Evolutionary conservation across 306 rosid genomes (phyloP).

Genomic region (Psophocarpus tetragonolobus): DNA sequence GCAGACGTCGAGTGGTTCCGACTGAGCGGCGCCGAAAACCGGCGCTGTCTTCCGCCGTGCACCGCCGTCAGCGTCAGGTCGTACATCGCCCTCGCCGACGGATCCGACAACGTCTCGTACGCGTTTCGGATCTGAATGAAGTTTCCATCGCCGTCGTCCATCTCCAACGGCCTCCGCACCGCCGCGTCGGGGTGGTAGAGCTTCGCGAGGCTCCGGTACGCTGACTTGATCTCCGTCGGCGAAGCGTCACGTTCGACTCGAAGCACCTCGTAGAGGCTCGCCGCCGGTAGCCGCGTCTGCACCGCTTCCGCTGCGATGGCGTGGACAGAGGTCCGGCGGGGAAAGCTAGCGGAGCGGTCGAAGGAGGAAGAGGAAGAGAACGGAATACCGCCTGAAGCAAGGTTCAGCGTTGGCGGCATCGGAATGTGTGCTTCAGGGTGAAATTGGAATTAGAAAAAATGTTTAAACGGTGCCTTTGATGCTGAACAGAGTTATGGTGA

Average conservation of each 20-base stretch:
- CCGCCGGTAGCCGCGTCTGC: conserved; percentile 7
- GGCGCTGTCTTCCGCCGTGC: conserved; percentile 24
- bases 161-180: conserved; percentile 22
- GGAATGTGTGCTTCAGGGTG: conserved; percentile 13
- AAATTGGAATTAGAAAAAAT: conserved; percentile 1
- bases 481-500: neutral
- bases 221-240: conserved; percentile 42
- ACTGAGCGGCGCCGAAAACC: neutral
- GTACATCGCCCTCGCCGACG: conserved; percentile 66
- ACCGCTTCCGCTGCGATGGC: conserved; percentile 5
- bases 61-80: conserved; percentile 55
- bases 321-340: neutral
- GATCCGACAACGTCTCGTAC: conserved; percentile 83
- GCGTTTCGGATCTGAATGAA: conserved; percentile 82
- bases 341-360: neutral
- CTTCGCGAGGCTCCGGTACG: conserved; percentile 50
- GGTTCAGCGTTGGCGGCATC: conserved; percentile 22
- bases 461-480: neutral
- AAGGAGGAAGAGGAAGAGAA: neutral
- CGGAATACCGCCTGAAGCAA: neutral
- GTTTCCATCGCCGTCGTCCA: conserved; percentile 44
- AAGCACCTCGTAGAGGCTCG: conserved; percentile 46
- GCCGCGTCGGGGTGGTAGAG: conserved; percentile 71
- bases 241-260: conserved; percentile 39
- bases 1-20: conserved; percentile 27